Base-by-base conservation (phyloP, 129 eudicot species). In the Silybum marianum region DNA sequence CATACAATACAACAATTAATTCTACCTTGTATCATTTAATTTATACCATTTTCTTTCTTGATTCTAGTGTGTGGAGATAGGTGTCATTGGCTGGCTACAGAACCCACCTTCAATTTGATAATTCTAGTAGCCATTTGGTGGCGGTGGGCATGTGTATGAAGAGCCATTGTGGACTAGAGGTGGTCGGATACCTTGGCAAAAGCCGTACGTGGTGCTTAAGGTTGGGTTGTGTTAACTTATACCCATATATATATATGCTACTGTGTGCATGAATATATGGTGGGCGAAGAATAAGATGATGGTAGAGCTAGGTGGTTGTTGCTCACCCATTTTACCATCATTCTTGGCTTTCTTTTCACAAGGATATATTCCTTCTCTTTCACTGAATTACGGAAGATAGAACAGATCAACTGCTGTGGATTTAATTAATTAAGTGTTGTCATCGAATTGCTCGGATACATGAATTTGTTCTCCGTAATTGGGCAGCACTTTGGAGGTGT, bases 61-160 rank as follows among this genome's bases (percentile, higher is more conserved):
- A 11, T 10, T 70, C 69, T 88, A 87, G 80, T 85, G 90, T 68
- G 83, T 81, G 28, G 75, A 78, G 32, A 89, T 63, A 0, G 94
- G 92, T 63, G 97, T 84, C 90, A 85, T 90, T 13, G 88, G 78
- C 38, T 86, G 90, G 74, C 80, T 76, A 78, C 84, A 88, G 32
- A 82, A 89, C 34, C 88, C 86, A 68, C 90, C 90, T 39, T 93
- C 92, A 1, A 88, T 34, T 13, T 88, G 90, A 84, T 85, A 90
- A 30, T 42, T 54, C 24, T 80, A 90, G 74, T 87, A 93, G 4
- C 81, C 78, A 73, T 78, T 85, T 19, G 81, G 82, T 2, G n/a
- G n/a, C n/a, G 88, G 84, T 65, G 90, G 76, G 12, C 76, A n/a
- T n/a, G n/a, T n/a, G n/a, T n/a, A n/a, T n/a, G n/a, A 76, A 70